Conservation (phyloP, 805 yeast genomes). For the Nakazawaea peltata region DNA sequence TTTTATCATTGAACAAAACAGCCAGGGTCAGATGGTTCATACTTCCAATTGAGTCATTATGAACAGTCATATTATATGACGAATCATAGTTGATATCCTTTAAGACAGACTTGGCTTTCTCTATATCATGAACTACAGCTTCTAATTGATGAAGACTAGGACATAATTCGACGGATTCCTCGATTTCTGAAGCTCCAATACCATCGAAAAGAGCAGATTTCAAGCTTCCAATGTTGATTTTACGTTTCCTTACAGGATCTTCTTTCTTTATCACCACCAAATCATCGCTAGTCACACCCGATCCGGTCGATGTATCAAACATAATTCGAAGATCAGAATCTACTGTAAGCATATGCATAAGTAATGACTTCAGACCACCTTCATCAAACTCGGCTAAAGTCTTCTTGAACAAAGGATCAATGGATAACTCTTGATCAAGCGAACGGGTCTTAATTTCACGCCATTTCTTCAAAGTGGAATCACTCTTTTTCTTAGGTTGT, state of each 20-base stretch:
- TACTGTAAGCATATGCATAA: conserved; percentile 52
- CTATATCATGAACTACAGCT: conserved; percentile 46
- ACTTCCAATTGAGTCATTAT: conserved; percentile 7
- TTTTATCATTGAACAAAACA: conserved; percentile 4
- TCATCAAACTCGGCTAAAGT: conserved; percentile 75
- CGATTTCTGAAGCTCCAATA: conserved; percentile 14
- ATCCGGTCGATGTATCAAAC: conserved; percentile 47
- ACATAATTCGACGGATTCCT: conserved; percentile 36
- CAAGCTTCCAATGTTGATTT: conserved; percentile 4
- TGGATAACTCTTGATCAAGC: conserved; percentile 54
- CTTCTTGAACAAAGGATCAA: conserved; percentile 70
- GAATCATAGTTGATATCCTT: conserved; percentile 29
- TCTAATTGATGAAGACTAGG: conserved; percentile 57
- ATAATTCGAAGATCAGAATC: conserved; percentile 49
- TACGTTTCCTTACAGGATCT: conserved; percentile 11
- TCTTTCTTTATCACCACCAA: conserved; percentile 11
- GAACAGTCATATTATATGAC: conserved; percentile 6
- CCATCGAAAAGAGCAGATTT: neutral
- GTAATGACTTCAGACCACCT: conserved; percentile 69
- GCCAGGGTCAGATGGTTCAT: conserved; percentile 6
- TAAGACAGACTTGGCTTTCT: conserved; percentile 40
- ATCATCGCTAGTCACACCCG: conserved; percentile 19
- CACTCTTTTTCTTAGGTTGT: conserved; percentile 16
- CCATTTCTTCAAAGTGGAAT: conserved; percentile 44
- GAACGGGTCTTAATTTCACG: conserved; percentile 43